These are phyloP conservation scores for Saccharomycopsis selenospora DNA, from an alignment of 805 yeast genomes.

Conservation along the genomic window DNA sequence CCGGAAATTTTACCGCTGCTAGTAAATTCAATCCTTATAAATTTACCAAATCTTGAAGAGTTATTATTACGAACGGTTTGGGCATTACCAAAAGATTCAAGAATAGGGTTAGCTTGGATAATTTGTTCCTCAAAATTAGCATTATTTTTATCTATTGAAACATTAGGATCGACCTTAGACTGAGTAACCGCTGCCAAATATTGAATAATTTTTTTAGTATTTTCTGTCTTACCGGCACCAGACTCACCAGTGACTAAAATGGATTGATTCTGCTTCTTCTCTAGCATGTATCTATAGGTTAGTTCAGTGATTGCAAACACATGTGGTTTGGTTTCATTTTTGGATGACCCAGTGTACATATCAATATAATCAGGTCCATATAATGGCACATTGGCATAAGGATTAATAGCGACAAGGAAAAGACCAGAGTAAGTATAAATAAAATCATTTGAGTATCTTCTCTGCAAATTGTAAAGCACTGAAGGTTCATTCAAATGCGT, in stretches of 20 bases:
- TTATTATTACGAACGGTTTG: slow-evolving; percentile 91
- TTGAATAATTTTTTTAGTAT: slow-evolving; percentile 89
- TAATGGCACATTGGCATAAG: slow-evolving; percentile 69
- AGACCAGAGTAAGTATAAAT: slow-evolving; percentile 95
- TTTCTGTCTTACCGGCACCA: slow-evolving; percentile 98
- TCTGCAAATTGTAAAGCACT: slow-evolving; percentile 75
- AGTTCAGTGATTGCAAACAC: slow-evolving; percentile 85
- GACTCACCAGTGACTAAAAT: slow-evolving; percentile 97
- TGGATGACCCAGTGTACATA: slow-evolving; percentile 43
- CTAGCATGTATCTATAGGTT: slow-evolving; percentile 69
- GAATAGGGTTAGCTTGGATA: slow-evolving; percentile 86
- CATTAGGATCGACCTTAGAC: slow-evolving; percentile 20
- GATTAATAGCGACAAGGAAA: slow-evolving; percentile 91
- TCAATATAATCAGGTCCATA: slow-evolving; percentile 55
- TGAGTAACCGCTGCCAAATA: slow-evolving; percentile 72
- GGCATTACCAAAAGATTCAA: slow-evolving; percentile 96
- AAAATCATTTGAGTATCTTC: slow-evolving; percentile 68
- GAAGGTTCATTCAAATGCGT: slow-evolving; percentile 94
- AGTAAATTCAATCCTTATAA: slow-evolving; percentile 77
- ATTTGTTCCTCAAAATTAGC: slow-evolving; percentile 73
- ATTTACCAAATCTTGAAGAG: slow-evolving; percentile 95
- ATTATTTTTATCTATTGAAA: slow-evolving; percentile 23
- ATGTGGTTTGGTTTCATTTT: slow-evolving; percentile 61
- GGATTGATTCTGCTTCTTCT: slow-evolving; percentile 71
- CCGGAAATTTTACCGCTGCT: slow-evolving; percentile 62